Evolutionary conservation across 2,329 filamentous ascomycete genomes (phyloP).

Genomic region (Trichoderma semiorbis): DNA sequence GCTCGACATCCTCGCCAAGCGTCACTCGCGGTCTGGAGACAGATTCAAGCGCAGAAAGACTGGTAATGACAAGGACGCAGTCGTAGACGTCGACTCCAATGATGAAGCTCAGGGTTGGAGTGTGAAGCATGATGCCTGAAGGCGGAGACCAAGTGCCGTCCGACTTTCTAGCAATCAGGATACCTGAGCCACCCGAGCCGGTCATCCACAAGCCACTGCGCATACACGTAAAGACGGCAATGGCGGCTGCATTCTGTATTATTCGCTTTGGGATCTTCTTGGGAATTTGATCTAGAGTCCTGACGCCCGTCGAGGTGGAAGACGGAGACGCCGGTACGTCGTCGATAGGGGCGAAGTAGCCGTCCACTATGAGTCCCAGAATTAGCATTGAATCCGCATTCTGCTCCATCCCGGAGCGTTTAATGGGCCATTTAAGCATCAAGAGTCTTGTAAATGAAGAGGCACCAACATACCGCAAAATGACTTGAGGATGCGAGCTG

Average conservation of each 20-base stretch:
- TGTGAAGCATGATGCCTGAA: conserved; percentile 86
- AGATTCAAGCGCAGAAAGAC: conserved; percentile 74
- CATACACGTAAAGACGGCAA: conserved; percentile 96
- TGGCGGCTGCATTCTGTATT: conserved; percentile 81
- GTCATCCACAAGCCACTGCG: conserved; percentile 88
- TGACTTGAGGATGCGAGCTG: conserved; percentile 80
- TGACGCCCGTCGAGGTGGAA: conserved; percentile 39
- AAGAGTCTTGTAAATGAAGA: background rate
- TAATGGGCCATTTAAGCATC: background rate
- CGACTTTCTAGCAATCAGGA: conserved; percentile 77
- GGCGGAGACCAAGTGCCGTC: conserved; percentile 91
- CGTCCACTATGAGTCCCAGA: conserved; percentile 44
- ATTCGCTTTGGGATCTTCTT: conserved; percentile 86
- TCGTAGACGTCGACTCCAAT: conserved; percentile 95
- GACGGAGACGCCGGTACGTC: conserved; percentile 30
- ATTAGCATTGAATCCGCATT: background rate
- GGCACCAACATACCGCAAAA: conserved; percentile 66
- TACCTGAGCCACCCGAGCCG: conserved; percentile 83
- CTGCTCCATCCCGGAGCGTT: background rate
- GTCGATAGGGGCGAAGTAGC: conserved; percentile 46
- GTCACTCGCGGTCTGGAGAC: conserved; percentile 78
- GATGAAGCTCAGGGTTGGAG: conserved; percentile 81
- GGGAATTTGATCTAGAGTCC: conserved; percentile 50
- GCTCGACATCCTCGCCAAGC: conserved; percentile 75
- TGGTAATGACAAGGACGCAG: conserved; percentile 90